Evolutionary conservation across 1,284 basidiomycete species (phyloP).

Genomic region (Lentinula novae-zelandiae): DNA sequence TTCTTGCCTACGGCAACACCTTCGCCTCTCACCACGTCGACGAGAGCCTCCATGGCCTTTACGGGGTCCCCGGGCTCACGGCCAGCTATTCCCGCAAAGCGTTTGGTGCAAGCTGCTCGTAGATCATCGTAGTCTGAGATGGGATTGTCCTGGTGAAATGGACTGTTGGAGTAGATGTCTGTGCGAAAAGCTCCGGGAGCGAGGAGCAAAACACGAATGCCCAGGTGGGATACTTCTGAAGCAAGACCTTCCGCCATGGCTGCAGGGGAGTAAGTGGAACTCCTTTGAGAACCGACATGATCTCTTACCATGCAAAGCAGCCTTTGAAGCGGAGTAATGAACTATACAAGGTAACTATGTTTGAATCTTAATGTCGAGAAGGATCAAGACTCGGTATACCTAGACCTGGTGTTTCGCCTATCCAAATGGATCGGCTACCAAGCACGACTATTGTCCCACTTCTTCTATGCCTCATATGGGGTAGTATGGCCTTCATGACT

Average conservation of each 20-base stretch:
- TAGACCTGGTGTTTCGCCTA: constrained; percentile 18
- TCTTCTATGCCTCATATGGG: constrained; percentile 26
- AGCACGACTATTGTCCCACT: constrained; percentile 28
- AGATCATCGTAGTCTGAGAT: constrained; percentile 24
- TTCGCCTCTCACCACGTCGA: constrained; percentile 28
- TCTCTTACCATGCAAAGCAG: constrained; percentile 27
- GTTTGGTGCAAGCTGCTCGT: constrained; percentile 14
- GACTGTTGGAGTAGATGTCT: constrained; percentile 16
- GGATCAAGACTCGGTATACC: not conserved
- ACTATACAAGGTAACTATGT: not conserved
- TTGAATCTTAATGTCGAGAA: too few relatives aligned
- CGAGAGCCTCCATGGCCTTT: constrained; percentile 26
- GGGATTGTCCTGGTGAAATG: constrained; percentile 16
- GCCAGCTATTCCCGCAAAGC: constrained; percentile 17
- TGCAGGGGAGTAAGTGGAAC: constrained; percentile 2
- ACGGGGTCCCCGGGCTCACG: constrained; percentile 26
- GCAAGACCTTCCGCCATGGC: constrained; percentile 28
- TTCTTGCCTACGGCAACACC: constrained; percentile 21
- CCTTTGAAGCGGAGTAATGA: constrained; percentile 30
- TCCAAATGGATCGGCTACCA: constrained; percentile 30
- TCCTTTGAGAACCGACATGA: not conserved
- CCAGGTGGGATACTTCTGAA: constrained; percentile 26
- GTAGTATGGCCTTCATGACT: constrained; percentile 27
- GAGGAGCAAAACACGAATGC: constrained; percentile 28
- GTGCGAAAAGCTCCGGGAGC: constrained; percentile 31